These are phyloP conservation scores for Immersiella caudata DNA, from an alignment of 495 filamentous ascomycete genomes.

Conservation along the genomic window DNA sequence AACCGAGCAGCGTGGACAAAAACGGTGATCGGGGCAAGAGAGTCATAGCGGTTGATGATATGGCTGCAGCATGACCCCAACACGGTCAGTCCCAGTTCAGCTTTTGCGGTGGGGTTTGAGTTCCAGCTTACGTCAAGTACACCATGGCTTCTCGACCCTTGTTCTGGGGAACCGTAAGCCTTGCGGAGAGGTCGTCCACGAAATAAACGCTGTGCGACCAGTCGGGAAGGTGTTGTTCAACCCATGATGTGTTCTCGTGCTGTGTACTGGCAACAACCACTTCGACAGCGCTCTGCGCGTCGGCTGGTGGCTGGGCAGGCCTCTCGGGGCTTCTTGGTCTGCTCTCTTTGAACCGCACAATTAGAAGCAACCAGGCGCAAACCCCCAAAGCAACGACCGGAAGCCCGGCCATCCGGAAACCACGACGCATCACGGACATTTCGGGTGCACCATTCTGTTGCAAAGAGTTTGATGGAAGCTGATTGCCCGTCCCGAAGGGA, in stretches of 20 bases:
- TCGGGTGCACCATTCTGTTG: too few species aligned
- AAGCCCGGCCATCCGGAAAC: too few species aligned
- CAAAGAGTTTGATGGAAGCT: too few species aligned
- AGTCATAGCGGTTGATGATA: slow-evolving; percentile 67
- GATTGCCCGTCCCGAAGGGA: too few species aligned
- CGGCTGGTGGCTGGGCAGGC: too few species aligned
- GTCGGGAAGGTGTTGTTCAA: slow-evolving; percentile 38
- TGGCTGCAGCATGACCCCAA: slow-evolving; percentile 51
- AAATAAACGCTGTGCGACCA: slow-evolving; percentile 54
- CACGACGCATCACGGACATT: too few species aligned
- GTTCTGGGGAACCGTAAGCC: slow-evolving; percentile 53
- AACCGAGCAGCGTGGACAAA: slow-evolving; percentile 65
- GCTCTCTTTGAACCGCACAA: too few species aligned
- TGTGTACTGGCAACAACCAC: slow-evolving; percentile 42
- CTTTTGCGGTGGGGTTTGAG: slow-evolving; percentile 36
- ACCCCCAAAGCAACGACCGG: too few species aligned
- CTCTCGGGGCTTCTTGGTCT: too few species aligned
- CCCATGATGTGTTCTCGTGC: slow-evolving; percentile 40
- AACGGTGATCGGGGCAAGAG: slow-evolving; percentile 59
- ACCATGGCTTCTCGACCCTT: slow-evolving; percentile 68
- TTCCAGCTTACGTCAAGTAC: slow-evolving; percentile 59
- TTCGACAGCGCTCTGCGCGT: too few species aligned
- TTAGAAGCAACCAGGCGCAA: too few species aligned
- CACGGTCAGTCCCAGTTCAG: slow-evolving; percentile 33
- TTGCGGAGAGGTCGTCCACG: slow-evolving; percentile 45